These are phyloP conservation scores for Xanthoconium purpureum DNA, from an alignment of 768 basidiomycete genomes.

Conservation along the genomic window DNA sequence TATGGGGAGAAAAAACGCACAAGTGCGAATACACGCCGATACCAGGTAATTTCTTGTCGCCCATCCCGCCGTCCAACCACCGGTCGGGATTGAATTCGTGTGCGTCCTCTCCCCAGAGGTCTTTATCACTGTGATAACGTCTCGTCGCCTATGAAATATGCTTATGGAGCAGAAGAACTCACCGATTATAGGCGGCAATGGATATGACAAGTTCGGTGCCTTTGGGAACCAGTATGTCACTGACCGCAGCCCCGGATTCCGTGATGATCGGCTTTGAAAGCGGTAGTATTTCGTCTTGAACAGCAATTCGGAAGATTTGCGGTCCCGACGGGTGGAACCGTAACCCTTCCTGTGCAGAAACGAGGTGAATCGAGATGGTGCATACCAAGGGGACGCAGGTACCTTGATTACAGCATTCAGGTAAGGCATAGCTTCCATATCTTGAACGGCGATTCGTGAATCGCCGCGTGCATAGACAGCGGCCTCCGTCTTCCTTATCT, in stretches of 20 bases:
- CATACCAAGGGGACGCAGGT: not conserved
- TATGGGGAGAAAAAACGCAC: not conserved
- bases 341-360: slow-evolving; percentile 38
- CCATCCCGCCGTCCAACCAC: slow-evolving; percentile 1
- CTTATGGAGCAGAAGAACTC: not conserved
- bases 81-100: slow-evolving; percentile 18
- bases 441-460: slow-evolving; percentile 22
- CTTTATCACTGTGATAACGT: slow-evolving; percentile 7
- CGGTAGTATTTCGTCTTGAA: slow-evolving; percentile 55
- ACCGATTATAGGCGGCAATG: slow-evolving; percentile 59
- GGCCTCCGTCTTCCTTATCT: slow-evolving; percentile 7
- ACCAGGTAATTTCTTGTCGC: slow-evolving; percentile 3
- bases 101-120: slow-evolving; percentile 28
- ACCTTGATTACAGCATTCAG: slow-evolving; percentile 37
- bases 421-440: slow-evolving; percentile 50
- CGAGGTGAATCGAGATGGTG: slow-evolving; percentile 14
- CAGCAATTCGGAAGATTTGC: slow-evolving; percentile 47
- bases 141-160: not conserved
- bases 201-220: slow-evolving; percentile 49
- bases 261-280: slow-evolving; percentile 51
- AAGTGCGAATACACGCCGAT: slow-evolving; percentile 16
- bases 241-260: slow-evolving; percentile 40
- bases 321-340: slow-evolving; percentile 46
- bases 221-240: slow-evolving; percentile 46
- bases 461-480: not conserved